Percentiles rank a stretch among this genome's conserved stretches.
Evolutionary conservation across 768 basidiomycete genomes (phyloP).

Genomic region (Coprinopsis cinerea): DNA sequence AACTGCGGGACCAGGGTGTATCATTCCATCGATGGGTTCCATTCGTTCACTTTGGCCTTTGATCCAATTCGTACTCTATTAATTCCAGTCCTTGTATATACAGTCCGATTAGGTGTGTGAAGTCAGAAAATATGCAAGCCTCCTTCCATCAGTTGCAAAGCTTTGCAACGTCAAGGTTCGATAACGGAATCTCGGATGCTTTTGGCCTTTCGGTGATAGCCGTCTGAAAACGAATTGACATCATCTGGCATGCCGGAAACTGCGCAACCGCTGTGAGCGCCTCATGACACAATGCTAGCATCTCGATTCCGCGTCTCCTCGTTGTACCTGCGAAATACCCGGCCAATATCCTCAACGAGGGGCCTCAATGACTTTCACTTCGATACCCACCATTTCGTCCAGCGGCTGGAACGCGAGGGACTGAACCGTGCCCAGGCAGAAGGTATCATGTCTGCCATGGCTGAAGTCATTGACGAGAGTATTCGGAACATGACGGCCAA

Average conservation of each 20-base stretch:
- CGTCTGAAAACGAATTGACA: no score
- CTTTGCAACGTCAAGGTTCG: no score
- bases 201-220: no score
- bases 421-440: constrained; percentile 89
- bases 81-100: no score
- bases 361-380: constrained; percentile 64
- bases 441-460: constrained; percentile 95
- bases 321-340: constrained; percentile 11
- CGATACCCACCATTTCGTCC: constrained; percentile 93
- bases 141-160: no score
- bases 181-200: no score
- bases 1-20: not conserved
- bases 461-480: constrained; percentile 96
- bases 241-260: no score
- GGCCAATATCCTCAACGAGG: constrained; percentile 26
- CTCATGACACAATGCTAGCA: constrained; percentile 9
- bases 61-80: no score
- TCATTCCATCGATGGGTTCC: not conserved
- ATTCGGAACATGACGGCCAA: constrained; percentile 93
- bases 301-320: constrained; percentile 2
- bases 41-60: constrained; percentile 9
- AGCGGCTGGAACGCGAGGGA: constrained; percentile 84
- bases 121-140: no score
- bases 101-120: no score
- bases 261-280: no score